These are phyloP conservation scores for Metschnikowia kunwiensis DNA, from an alignment of 805 yeast species.

Conservation along the genomic window DNA sequence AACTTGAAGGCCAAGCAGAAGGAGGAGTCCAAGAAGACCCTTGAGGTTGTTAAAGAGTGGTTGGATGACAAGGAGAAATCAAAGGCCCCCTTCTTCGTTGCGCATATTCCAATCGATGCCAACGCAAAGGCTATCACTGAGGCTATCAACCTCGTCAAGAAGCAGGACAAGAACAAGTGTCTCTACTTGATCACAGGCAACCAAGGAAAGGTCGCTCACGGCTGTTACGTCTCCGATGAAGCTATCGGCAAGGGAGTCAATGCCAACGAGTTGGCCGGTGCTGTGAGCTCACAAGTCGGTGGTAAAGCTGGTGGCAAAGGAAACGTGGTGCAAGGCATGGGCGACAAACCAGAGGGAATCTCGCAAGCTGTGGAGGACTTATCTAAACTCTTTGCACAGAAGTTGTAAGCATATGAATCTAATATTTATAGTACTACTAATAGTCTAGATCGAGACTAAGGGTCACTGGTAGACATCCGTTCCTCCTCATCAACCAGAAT, in stretches of 20 bases:
- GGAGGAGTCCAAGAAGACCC: slow-evolving; percentile 76
- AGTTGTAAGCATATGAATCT: slow-evolving; percentile 39
- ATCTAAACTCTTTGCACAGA: slow-evolving; percentile 56
- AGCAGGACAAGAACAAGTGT: slow-evolving; percentile 69
- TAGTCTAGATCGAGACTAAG: slow-evolving; percentile 3
- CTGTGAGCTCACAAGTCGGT: slow-evolving; percentile 74
- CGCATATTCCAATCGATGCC: slow-evolving; percentile 65
- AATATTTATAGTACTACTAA: slow-evolving; percentile 1
- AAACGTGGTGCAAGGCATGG: slow-evolving; percentile 94
- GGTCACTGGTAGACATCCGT: slow-evolving; percentile 34
- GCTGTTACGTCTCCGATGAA: slow-evolving; percentile 78
- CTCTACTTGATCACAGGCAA: slow-evolving; percentile 78
- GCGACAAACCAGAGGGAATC: slow-evolving; percentile 71
- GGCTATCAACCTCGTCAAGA: slow-evolving; percentile 80
- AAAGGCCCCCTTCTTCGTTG: slow-evolving; percentile 55
- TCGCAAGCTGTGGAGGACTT: slow-evolving; percentile 73
- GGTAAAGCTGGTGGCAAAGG: slow-evolving; percentile 99
- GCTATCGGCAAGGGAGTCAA: slow-evolving; percentile 68
- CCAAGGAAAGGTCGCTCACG: slow-evolving; percentile 82
- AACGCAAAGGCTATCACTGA: slow-evolving; percentile 94
- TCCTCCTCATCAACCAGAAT: slow-evolving; percentile 58
- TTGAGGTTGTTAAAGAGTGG: slow-evolving; percentile 71
- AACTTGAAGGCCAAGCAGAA: slow-evolving; percentile 85
- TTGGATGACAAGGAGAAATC: slow-evolving; percentile 50
- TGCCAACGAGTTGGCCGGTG: slow-evolving; percentile 70